phyloP scores from a whole-genome alignment of 495 filamentous ascomycete species.

The Lasiosphaeria hispida region DNA sequence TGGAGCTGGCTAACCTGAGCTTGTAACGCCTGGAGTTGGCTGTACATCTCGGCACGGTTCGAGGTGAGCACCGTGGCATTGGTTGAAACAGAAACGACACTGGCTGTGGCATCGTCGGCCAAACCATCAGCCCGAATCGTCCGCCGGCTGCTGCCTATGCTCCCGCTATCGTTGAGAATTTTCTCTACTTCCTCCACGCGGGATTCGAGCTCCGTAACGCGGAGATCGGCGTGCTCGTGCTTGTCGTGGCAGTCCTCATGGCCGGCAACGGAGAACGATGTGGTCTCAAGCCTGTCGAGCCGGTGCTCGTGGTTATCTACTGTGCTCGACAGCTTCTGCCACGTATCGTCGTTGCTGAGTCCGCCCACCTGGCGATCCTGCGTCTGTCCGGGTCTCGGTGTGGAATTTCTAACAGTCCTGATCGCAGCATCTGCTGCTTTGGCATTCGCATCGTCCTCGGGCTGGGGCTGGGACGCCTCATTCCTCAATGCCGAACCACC shows the following conservation, averaged over 20 bases:
- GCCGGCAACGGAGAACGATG: slow-evolving; percentile 54
- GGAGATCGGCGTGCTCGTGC: slow-evolving; percentile 55
- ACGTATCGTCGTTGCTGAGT: slow-evolving; percentile 25
- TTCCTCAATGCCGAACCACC: slow-evolving; percentile 32
- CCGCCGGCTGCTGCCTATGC: slow-evolving; percentile 37
- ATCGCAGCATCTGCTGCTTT: slow-evolving; percentile 8
- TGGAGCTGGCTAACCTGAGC: slow-evolving; percentile 57
- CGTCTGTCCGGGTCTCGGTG: slow-evolving; percentile 11
- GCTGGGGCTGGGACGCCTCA: slow-evolving; percentile 24
- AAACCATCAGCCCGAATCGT: slow-evolving; percentile 20
- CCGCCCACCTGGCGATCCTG: slow-evolving; percentile 12
- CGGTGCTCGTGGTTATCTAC: slow-evolving; percentile 53
- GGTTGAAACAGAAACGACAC: slow-evolving; percentile 46
- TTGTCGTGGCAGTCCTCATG: slow-evolving; percentile 60
- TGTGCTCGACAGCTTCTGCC: slow-evolving; percentile 37
- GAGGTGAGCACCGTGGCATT: slow-evolving; percentile 32
- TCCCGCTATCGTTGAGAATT: slow-evolving; percentile 46
- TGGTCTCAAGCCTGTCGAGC: slow-evolving; percentile 58
- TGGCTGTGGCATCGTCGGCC: slow-evolving; percentile 39
- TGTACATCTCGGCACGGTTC: slow-evolving; percentile 44
- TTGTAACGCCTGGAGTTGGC: slow-evolving; percentile 54
- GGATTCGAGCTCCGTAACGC: slow-evolving; percentile 61
- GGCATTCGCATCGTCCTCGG: slow-evolving; percentile 19
- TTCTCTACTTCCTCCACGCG: slow-evolving; percentile 60
- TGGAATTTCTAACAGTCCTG: slow-evolving; percentile 4